Percentiles rank a stretch among this genome's conserved stretches.
These are phyloP conservation scores for Neurospora sp. DNA, from an alignment of 495 filamentous ascomycete genomes.

Conservation along the genomic window DNA sequence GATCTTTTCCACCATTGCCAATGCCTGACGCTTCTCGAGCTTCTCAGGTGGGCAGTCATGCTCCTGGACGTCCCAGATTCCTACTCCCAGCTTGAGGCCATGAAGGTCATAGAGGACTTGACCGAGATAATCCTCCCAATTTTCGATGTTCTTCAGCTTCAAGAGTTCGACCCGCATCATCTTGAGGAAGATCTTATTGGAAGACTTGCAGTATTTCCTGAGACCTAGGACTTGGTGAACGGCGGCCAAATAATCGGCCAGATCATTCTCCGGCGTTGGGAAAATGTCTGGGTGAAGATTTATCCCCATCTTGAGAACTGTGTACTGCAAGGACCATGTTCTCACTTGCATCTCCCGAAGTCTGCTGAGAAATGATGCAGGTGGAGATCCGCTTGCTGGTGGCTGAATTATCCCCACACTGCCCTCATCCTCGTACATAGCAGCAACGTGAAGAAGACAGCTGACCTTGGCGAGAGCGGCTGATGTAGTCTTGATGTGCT, in stretches of 20 bases:
- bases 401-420: conserved; percentile 54
- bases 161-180: conserved; percentile 76
- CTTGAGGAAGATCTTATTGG: conserved; percentile 76
- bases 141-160: conserved; percentile 49
- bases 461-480: conserved; percentile 54
- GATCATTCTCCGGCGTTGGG: conserved; percentile 52
- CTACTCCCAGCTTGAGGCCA: conserved; percentile 66
- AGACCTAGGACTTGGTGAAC: conserved; percentile 82
- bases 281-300: conserved; percentile 54
- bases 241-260: conserved; percentile 61
- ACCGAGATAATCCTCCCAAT: conserved; percentile 67
- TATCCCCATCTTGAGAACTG: conserved; percentile 65
- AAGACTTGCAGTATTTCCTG: conserved; percentile 75
- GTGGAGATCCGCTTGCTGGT: conserved; percentile 20
- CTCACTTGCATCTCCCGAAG: conserved; percentile 84
- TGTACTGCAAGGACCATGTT: conserved; percentile 70
- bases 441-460: conserved; percentile 65
- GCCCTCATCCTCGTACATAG: conserved; percentile 73
- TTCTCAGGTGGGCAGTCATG: conserved; percentile 66
- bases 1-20: conserved; percentile 72
- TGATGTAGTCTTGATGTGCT: conserved; percentile 61
- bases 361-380: conserved; percentile 53
- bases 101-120: conserved; percentile 87
- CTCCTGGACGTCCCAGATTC: conserved; percentile 56
- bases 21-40: conserved; percentile 63